Evolutionary conservation across 495 filamentous ascomycete species (phyloP), one percentile per base, ranked within the genome.

Genomic region (Hypoxylon rickii): DNA sequence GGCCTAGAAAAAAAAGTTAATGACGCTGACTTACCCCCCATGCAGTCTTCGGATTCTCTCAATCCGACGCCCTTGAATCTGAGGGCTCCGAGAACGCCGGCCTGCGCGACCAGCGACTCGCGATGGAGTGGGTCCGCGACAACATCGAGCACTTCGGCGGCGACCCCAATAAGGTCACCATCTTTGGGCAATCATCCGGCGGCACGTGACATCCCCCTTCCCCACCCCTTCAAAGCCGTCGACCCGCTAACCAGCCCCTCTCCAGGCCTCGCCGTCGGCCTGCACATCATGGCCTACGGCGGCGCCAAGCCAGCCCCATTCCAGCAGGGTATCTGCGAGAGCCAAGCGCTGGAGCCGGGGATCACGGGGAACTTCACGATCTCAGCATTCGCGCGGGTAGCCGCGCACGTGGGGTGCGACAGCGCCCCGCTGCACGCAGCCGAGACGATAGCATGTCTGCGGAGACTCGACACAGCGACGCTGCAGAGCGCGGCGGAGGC

Each of bases 81-180:
- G 67, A 70, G 38, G 61, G 65, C 2, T 70, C 65, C 0, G 63
- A 70, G 42, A 85, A 82, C 53, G 72, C 83, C 8, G 83, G 80
- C 0, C 61, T 84, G 3, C 74, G 81, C 24, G 82, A 86, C 65
- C 79, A 85, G 61, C 73, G 79, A 3, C 64, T 82, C 16, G 79
- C 73, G 3, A 68, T 83, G 19, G 77, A 81, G 38, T 83, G 79
- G 74, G 71, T 85, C 2, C 72, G 76, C n/a, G 69, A 76, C 22
- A 84, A 86, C 55, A 82, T 86, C 41, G 70, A 61, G 57, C 72
- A 67, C 11, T 88, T 88, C 56, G 85, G 83, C 33, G 84, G 83
- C 15, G 76, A 86, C 55, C 70, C 79, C 2, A 40, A 66, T 0
- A 73, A 70, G 16, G 80, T 86, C 56, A 76, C 74, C 0, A 76